A percentile compares a stretch with the other conserved stretches of the same genome.
Conservation (phyloP, 2,329 filamentous ascomycete species). For the Fusarium tjaetaba region DNA sequence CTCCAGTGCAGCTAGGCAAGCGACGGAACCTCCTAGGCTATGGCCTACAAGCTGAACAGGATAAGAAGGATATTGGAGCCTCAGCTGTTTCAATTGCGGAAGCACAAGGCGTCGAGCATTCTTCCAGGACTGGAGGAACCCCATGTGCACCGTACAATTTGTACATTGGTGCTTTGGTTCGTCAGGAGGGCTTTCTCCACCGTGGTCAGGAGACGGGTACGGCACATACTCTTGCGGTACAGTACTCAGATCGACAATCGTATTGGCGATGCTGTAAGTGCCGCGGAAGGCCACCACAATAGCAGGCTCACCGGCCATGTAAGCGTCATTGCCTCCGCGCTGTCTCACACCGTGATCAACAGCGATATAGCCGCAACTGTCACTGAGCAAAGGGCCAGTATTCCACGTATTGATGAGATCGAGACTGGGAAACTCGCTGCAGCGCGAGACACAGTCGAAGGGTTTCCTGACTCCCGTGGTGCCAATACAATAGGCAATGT, state of each 20-base stretch:
- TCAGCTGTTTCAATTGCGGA: slow-evolving; percentile 69
- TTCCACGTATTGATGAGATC: slow-evolving; percentile 88
- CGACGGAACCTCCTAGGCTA: slow-evolving; percentile 91
- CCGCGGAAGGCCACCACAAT: slow-evolving; percentile 92
- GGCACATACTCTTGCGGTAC: slow-evolving; percentile 91
- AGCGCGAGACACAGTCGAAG: slow-evolving; percentile 86
- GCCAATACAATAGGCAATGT: slow-evolving; percentile 94
- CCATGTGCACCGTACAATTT: slow-evolving; percentile 92
- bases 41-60: slow-evolving; percentile 85
- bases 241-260: slow-evolving; percentile 88
- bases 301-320: slow-evolving; percentile 41
- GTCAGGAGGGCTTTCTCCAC: slow-evolving; percentile 46
- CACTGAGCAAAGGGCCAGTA: slow-evolving; percentile 84
- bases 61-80: slow-evolving; percentile 73
- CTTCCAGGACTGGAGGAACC: slow-evolving; percentile 87
- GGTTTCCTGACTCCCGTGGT: slow-evolving; percentile 82
- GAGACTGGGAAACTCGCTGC: slow-evolving; percentile 82
- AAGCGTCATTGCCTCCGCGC: slow-evolving; percentile 18
- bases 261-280: slow-evolving; percentile 93
- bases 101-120: slow-evolving; percentile 77
- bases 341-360: slow-evolving; percentile 70
- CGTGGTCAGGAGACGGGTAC: slow-evolving; percentile 71
- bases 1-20: slow-evolving; percentile 86
- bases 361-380: slow-evolving; percentile 93
- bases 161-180: slow-evolving; percentile 68